Percentiles rank a stretch among this genome's conserved stretches.
phyloP scores from a whole-genome alignment of 2,329 filamentous ascomycete species.

The Apiospora kogelbergensis region DNA sequence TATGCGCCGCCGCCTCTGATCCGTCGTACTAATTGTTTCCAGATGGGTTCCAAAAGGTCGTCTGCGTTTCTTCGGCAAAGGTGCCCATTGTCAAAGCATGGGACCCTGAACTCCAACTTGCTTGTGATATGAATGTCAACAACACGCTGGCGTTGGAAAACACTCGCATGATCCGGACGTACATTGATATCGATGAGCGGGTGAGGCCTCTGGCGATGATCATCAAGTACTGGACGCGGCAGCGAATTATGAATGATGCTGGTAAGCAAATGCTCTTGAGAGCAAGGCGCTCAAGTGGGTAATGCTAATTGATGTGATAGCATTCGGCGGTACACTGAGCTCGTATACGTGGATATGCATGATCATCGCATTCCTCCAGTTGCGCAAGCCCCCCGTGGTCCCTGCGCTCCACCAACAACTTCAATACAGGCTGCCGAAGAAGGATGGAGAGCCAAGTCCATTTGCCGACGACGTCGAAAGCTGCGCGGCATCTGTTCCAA shows the following conservation, averaged over 20 bases:
- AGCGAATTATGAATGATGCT: constrained; percentile 91
- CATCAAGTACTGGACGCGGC: constrained; percentile 95
- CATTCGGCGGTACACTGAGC: constrained; percentile 88
- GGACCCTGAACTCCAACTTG: constrained; percentile 87
- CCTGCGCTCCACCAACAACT: constrained; percentile 79
- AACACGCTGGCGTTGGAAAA: constrained; percentile 94
- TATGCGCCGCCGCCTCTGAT: neutral
- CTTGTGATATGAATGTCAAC: constrained; percentile 99
- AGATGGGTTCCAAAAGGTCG: constrained; percentile 97
- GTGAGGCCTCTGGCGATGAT: constrained; percentile 94
- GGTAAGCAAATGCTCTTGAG: constrained; percentile 57
- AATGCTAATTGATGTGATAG: constrained; percentile 42
- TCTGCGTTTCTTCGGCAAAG: constrained; percentile 92
- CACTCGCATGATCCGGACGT: constrained; percentile 96
- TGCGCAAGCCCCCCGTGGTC: constrained; percentile 78
- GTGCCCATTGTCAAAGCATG: constrained; percentile 98
- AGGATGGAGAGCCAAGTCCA: constrained; percentile 67
- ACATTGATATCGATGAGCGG: constrained; percentile 88
- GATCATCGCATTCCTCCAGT: constrained; percentile 94
- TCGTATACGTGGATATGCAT: constrained; percentile 99
- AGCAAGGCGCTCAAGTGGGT: neutral
- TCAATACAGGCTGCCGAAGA: constrained; percentile 58
- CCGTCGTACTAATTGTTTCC: constrained; percentile 33
- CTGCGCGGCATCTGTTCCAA: constrained; percentile 71
- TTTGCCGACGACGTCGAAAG: constrained; percentile 85